phyloP scores from a whole-genome alignment of 1,139 yeast species.

The Debaryomyces fabryi region DNA sequence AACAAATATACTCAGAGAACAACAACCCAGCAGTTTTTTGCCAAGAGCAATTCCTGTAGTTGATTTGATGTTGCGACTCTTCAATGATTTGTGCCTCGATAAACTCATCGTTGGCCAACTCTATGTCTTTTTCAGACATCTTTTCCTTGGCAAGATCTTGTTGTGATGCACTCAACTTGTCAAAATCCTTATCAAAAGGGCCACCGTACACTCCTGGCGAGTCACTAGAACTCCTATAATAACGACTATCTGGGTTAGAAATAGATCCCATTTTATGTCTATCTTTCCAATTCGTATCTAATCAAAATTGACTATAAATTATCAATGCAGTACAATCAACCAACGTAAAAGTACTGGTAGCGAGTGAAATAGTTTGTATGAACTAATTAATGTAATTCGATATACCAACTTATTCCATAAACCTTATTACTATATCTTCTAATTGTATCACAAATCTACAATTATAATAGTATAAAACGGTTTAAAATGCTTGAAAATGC shows the following conservation, averaged over 20 bases:
- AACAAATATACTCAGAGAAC: conserved; percentile 61
- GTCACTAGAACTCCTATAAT: neutral
- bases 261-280: neutral
- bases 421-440: neutral
- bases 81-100: conserved; percentile 9
- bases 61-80: conserved; percentile 27
- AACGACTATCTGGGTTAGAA: neutral
- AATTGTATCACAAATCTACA: neutral
- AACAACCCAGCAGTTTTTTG: conserved; percentile 59
- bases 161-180: conserved; percentile 1
- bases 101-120: conserved; percentile 12
- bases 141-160: conserved; percentile 5
- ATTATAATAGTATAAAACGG: neutral
- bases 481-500: neutral
- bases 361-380: neutral
- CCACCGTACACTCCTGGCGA: neutral
- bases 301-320: neutral
- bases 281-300: neutral
- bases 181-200: neutral
- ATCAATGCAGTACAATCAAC: neutral
- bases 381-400: neutral
- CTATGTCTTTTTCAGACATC: conserved; percentile 4
- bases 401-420: neutral
- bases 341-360: neutral
- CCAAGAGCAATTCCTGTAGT: conserved; percentile 59